A percentile compares a stretch with the other conserved stretches of the same genome.
phyloP scores from a whole-genome alignment of 2,329 filamentous ascomycete genomes.

The Phyllosticta citrichinensis region DNA sequence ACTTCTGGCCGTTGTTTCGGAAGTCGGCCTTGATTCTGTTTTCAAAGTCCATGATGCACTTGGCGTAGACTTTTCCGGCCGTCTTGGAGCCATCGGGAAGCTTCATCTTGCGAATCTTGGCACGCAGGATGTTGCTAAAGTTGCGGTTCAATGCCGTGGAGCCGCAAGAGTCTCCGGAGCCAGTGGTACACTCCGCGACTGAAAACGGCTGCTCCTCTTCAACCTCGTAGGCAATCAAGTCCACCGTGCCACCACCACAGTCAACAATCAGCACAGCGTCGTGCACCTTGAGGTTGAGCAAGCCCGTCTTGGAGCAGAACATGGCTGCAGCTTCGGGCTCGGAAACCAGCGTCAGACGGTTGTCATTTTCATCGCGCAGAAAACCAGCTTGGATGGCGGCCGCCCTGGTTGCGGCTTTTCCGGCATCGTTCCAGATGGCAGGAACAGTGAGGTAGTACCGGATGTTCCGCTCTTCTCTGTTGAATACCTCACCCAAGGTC shows the following conservation, averaged over 20 bases:
- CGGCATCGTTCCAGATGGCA: conserved; percentile 98
- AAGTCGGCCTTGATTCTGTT: conserved; percentile 99
- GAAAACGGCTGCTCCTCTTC: conserved; percentile 97
- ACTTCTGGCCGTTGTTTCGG: conserved; percentile 97
- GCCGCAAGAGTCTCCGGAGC: conserved; percentile 93
- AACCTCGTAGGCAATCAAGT: conserved; percentile 97
- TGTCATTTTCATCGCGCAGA: conserved; percentile 94
- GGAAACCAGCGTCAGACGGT: conserved; percentile 84
- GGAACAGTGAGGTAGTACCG: conserved; percentile 97
- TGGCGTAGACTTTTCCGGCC: conserved; percentile 95
- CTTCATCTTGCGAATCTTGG: conserved; percentile 99
- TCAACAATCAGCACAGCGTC: conserved; percentile 98
- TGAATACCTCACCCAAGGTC: conserved; percentile 94
- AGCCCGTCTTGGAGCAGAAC: conserved; percentile 94
- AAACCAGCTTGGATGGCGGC: conserved; percentile 96
- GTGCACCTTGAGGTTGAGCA: conserved; percentile 94
- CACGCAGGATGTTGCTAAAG: conserved; percentile 94
- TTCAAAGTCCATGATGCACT: conserved; percentile 99
- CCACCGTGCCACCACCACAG: conserved; percentile 95
- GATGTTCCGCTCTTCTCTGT: conserved; percentile 95
- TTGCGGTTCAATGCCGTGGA: conserved; percentile 97
- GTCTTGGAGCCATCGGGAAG: conserved; percentile 93
- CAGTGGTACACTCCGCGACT: conserved; percentile 92
- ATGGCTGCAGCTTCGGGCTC: conserved; percentile 95
- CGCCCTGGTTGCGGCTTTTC: conserved; percentile 90